These are phyloP conservation scores for Oidium heveae DNA, from an alignment of 2,329 filamentous ascomycete genomes.

Conservation along the genomic window DNA sequence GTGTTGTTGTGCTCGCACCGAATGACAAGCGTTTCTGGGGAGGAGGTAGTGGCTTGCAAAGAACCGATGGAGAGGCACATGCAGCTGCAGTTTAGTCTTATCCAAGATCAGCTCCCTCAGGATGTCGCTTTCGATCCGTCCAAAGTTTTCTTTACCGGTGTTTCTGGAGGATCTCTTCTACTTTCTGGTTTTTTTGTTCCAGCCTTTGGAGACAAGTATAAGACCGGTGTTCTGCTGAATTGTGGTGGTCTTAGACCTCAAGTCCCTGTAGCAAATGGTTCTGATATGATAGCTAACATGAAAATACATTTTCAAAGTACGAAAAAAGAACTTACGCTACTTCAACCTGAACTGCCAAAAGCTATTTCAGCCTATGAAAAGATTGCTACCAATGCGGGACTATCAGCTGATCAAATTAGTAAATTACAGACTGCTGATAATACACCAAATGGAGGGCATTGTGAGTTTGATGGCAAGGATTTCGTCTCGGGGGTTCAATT, in stretches of 20 bases:
- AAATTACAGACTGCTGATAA: conserved; percentile 30
- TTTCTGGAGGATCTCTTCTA: conserved; percentile 27
- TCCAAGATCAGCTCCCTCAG: conserved; percentile 23
- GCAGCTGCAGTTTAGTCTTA: conserved; percentile 27
- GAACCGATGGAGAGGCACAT: conserved; percentile 29
- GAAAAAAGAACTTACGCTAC: conserved; percentile 21
- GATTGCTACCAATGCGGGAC: conserved; percentile 19
- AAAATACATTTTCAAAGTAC: conserved; percentile 32
- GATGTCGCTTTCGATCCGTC: conserved; percentile 26
- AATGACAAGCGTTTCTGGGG: conserved; percentile 32
- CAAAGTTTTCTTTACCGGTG: conserved; percentile 31
- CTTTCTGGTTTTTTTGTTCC: conserved; percentile 32
- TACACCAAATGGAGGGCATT: conserved; percentile 28
- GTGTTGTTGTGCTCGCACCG: conserved; percentile 43
- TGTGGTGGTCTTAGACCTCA: conserved; percentile 29
- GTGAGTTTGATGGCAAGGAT: conserved; percentile 27
- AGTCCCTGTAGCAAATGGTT: conserved; percentile 21
- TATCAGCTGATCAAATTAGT: conserved; percentile 21
- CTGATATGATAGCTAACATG: conserved; percentile 19
- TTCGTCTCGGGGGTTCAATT: conserved; percentile 31
- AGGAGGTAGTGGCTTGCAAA: conserved; percentile 23
- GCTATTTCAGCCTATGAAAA: conserved; percentile 26
- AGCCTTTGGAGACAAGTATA: conserved; percentile 16
- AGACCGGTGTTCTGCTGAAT: conserved; percentile 25
- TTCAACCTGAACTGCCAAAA: conserved; percentile 25